phyloP scores from a whole-genome alignment of 306 rosid genomes.

The Cucumis melo region DNA sequence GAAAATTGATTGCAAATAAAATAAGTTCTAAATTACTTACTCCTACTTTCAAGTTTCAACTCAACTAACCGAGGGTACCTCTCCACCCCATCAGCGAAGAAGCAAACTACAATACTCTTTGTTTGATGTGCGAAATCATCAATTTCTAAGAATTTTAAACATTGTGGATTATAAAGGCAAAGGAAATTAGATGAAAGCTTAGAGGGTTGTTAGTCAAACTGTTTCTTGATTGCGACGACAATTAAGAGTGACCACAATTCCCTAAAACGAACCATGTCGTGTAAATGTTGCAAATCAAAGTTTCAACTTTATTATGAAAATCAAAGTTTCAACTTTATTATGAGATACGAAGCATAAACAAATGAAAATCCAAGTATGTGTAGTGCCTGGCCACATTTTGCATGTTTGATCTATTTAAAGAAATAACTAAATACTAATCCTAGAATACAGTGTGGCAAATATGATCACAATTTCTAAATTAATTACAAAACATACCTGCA shows the following conservation, averaged over 20 bases:
- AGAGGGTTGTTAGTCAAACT: slow-evolving; percentile 91
- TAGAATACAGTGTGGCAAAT: not conserved
- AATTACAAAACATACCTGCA: slow-evolving; percentile 43
- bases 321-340: not conserved
- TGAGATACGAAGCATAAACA: no score
- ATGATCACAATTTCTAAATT: not conserved
- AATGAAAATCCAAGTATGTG: not conserved
- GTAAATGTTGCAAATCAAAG: not conserved
- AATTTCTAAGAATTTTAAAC: not conserved
- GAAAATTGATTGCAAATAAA: no score
- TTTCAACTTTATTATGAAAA: no score
- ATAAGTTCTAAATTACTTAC: no score
- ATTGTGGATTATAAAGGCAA: not conserved
- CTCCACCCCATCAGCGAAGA: not conserved
- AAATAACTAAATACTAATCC: not conserved
- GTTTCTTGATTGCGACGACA: slow-evolving; percentile 92
- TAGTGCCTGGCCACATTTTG: not conserved
- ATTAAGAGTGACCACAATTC: slow-evolving; percentile 76
- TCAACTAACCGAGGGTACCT: not conserved
- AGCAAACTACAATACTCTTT: not conserved
- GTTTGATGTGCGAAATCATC: not conserved
- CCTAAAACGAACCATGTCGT: slow-evolving; percentile 24
- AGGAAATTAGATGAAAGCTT: slow-evolving; percentile 11
- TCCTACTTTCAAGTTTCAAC: not conserved
- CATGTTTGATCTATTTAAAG: not conserved